These are phyloP conservation scores for Mycena haematopus DNA, from an alignment of 768 basidiomycete species.

Conservation along the genomic window DNA sequence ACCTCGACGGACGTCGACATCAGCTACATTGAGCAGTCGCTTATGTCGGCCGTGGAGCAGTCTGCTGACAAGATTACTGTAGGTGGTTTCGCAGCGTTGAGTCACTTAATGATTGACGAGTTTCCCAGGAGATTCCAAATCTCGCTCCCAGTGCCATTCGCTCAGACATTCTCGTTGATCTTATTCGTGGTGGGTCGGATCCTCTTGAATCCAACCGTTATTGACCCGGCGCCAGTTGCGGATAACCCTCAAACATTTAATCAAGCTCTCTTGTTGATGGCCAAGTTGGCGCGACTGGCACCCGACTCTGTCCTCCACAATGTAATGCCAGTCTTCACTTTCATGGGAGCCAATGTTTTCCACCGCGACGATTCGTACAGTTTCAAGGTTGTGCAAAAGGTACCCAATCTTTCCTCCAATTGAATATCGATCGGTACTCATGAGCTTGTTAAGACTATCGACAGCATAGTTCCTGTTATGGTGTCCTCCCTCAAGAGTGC, in stretches of 20 bases:
- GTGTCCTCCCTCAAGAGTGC: constrained; percentile 73
- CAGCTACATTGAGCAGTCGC: constrained; percentile 80
- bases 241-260: constrained; percentile 95
- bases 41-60: constrained; percentile 83
- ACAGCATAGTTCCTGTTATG: constrained; percentile 94
- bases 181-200: constrained; percentile 71
- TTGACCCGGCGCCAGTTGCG: constrained; percentile 59
- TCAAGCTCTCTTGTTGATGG: constrained; percentile 87
- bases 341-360: constrained; percentile 99
- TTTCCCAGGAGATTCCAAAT: constrained; percentile 57
- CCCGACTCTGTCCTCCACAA: constrained; percentile 94
- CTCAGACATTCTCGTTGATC: constrained; percentile 85
- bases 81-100: constrained; percentile 28
- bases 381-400: constrained; percentile 94
- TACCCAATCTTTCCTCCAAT: constrained; percentile 37
- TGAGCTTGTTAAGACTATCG: constrained; percentile 70
- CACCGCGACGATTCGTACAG: constrained; percentile 96
- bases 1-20: constrained; percentile 66
- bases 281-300: constrained; percentile 79
- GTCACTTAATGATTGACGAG: constrained; percentile 1
- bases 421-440: constrained; percentile 2
- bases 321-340: constrained; percentile 98
- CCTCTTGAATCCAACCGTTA: constrained; percentile 1
- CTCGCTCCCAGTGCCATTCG: constrained; percentile 66
- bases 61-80: constrained; percentile 64